A percentile compares a stretch with the other conserved stretches of the same genome.
Evolutionary conservation across 441 rosid genomes (phyloP).

Genomic region (Populus tomentosa): DNA sequence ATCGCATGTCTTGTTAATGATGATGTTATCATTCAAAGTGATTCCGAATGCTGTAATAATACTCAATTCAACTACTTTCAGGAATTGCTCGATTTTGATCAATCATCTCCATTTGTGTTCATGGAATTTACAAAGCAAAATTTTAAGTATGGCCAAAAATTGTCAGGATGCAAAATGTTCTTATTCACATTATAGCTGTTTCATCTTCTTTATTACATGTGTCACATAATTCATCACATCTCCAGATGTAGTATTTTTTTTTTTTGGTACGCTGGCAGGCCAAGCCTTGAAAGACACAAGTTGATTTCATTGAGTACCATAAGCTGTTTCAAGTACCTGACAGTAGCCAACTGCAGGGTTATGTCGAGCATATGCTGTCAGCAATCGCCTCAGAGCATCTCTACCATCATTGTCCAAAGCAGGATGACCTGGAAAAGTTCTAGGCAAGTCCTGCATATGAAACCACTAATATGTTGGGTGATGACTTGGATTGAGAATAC

Average conservation of each 20-base stretch:
- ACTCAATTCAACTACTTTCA: not conserved
- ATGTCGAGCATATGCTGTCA: constrained; percentile 98
- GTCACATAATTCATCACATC: not conserved
- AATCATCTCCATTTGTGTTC: not conserved
- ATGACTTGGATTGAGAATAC: constrained; percentile 21
- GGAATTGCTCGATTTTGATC: not conserved
- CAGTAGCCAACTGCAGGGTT: constrained; percentile 99
- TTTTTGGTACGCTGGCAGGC: not conserved
- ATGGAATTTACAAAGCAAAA: not conserved
- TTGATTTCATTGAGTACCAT: not conserved
- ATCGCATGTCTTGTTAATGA: not conserved
- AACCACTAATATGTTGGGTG: constrained; percentile 16
- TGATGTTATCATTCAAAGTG: not conserved
- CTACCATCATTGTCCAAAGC: constrained; percentile 94
- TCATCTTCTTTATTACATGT: not conserved
- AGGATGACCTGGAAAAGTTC: constrained; percentile 99
- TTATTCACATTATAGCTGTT: not conserved
- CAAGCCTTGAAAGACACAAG: not conserved
- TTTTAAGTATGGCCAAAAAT: not conserved
- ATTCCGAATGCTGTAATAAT: not conserved
- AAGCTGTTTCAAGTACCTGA: constrained; percentile 54
- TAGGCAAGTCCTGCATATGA: constrained; percentile 85
- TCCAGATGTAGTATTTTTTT: no score
- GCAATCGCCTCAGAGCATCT: constrained; percentile 96
- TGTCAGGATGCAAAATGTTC: not conserved